Evolutionary conservation across 768 basidiomycete species (phyloP).

Genomic region (Arthromyces matolae): DNA sequence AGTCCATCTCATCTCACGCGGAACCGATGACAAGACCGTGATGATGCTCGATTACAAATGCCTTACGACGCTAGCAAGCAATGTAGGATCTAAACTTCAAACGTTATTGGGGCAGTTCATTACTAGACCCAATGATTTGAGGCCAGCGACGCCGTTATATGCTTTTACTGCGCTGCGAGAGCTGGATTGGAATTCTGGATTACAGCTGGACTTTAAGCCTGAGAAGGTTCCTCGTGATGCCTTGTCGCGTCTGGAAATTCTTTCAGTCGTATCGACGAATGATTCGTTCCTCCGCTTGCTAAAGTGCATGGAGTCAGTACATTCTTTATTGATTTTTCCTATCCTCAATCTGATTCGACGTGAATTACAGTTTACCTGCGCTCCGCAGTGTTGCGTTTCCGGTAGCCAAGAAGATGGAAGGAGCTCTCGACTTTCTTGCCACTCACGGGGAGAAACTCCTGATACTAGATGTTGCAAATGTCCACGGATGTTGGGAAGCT

Average conservation of each 20-base stretch:
- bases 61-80: background rate
- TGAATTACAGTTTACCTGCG: background rate
- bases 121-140: background rate
- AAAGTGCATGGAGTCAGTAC: slow-evolving; percentile 3
- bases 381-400: slow-evolving; percentile 2
- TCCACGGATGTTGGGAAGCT: background rate
- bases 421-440: background rate
- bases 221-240: background rate
- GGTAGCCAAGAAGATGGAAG: background rate
- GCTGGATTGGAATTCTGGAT: slow-evolving; percentile 4
- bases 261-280: background rate
- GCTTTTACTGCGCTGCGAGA: slow-evolving; percentile 1
- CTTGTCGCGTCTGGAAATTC: background rate
- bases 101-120: slow-evolving; percentile 2
- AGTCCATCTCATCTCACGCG: background rate
- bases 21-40: background rate
- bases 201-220: background rate
- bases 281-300: slow-evolving; percentile 2
- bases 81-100: slow-evolving; percentile 1
- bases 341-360: background rate
- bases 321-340: background rate
- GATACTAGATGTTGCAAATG: background rate
- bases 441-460: background rate
- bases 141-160: background rate
- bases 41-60: background rate